Evolutionary conservation across 2,329 filamentous ascomycete species (phyloP), one percentile per base, ranked within the genome.

Genomic region (Epichloe sylvatica): DNA sequence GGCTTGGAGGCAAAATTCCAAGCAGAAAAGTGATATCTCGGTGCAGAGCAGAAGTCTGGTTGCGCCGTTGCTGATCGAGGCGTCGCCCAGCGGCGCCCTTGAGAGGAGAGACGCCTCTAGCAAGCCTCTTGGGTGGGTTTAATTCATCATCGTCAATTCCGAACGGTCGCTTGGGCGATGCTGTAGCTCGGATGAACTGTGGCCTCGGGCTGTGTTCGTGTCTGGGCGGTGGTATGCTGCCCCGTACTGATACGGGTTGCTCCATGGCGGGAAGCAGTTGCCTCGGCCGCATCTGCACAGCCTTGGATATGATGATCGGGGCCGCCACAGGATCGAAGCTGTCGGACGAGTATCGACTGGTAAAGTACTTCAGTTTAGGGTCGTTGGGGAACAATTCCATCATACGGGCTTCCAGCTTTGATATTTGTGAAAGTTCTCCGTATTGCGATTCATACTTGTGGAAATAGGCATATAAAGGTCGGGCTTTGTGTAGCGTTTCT

Each of bases 381-480:
- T 96, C 91, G 51, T 90, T 82, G 0, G 90, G 90, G 65, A 88
- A 98, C n/a, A 96, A 75, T 60, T 95, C 89, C 21, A 79, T 78
- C 89, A 98, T 97, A 44, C 92, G 82, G 59, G 83, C 84, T 66
- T 98, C 94, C 15, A 98, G 74, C 63, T 94, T 92, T 55, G 82
- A 80, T 49, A 98, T 88, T 59, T 97, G 90, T 5, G 85, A 80
- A 5, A 97, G 76, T 63, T 98, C 92, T 50, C 94, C 92, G 60
- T 90, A 98, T 55, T 89, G 83, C 11, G 89, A 90, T 69, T 98
- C 92, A 63, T 94, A 95, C 58, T 90, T 84, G 67, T 98, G 91
- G 64, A 98, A 91, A 67, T 91, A 97, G 2, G 81, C 74, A 60
- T 94, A 95, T 0, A 98, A 77, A 1, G 85, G 79, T 64, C 92